A percentile compares a stretch with the other conserved stretches of the same genome.
These are phyloP conservation scores for Diutina rugosa DNA, from an alignment of 1,139 yeast species.

Conservation along the genomic window DNA sequence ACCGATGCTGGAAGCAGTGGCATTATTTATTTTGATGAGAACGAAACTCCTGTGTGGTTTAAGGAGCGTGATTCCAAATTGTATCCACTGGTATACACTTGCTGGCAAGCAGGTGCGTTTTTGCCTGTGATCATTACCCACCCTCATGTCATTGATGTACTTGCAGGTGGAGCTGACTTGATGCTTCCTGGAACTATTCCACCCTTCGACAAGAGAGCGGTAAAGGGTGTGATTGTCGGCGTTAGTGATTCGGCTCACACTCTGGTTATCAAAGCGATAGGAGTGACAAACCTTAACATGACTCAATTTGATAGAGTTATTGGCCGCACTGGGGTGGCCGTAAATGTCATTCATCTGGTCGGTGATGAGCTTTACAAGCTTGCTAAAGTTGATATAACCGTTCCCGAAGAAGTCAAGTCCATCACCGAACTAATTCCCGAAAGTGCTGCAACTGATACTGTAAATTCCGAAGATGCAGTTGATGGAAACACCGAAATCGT, in stretches of 20 bases:
- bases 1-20: conserved; percentile 46
- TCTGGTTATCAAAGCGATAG: conserved; percentile 61
- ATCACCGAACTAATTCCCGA: conserved; percentile 3
- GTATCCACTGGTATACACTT: conserved; percentile 61
- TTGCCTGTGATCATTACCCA: conserved; percentile 61
- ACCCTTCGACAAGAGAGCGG: conserved; percentile 45
- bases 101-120: conserved; percentile 58
- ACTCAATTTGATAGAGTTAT: conserved; percentile 26
- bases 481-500: conserved; percentile 3
- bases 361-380: conserved; percentile 40
- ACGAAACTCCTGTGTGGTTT: conserved; percentile 65
- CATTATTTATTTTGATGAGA: conserved; percentile 48
- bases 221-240: conserved; percentile 53
- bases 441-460: conserved; percentile 4
- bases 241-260: conserved; percentile 54
- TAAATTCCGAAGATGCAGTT: conserved; percentile 6
- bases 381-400: conserved; percentile 32
- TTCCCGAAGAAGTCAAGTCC: conserved; percentile 18
- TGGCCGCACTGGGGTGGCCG: conserved; percentile 59
- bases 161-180: conserved; percentile 72
- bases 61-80: conserved; percentile 40
- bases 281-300: conserved; percentile 46
- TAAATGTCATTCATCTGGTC: conserved; percentile 38
- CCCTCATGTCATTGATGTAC: conserved; percentile 49
- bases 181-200: conserved; percentile 87